A percentile compares a stretch with the other conserved stretches of the same genome.
These are phyloP conservation scores for Byssochlamys sp. DNA, from an alignment of 2,329 filamentous ascomycete species.

Conservation along the genomic window DNA sequence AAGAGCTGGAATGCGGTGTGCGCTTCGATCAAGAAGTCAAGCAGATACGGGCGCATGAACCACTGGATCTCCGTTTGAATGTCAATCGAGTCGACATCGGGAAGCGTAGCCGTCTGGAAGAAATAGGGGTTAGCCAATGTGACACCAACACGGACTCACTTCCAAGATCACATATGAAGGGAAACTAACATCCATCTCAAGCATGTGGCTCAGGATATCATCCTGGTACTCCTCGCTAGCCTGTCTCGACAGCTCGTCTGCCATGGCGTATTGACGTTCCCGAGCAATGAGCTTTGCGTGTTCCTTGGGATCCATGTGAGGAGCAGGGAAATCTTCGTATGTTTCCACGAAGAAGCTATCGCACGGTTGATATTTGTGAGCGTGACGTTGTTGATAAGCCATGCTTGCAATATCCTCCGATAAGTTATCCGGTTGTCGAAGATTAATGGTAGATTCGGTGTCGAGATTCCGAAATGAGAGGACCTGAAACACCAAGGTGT, in stretches of 20 bases:
- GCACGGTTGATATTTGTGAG: constrained; percentile 52
- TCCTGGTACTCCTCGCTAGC: constrained; percentile 87
- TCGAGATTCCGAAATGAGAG: constrained; percentile 28
- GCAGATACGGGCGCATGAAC: constrained; percentile 97
- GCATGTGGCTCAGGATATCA: constrained; percentile 88
- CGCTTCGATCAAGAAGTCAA: constrained; percentile 96
- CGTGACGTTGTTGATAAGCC: constrained; percentile 45
- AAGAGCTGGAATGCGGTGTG: constrained; percentile 89
- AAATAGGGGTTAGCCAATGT: constrained; percentile 10
- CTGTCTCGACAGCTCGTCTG: constrained; percentile 74
- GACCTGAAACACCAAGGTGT: constrained; percentile 30
- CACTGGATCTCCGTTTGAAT: constrained; percentile 99
- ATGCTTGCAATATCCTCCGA: constrained; percentile 32
- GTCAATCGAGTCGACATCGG: constrained; percentile 94
- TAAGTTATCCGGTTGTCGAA: constrained; percentile 11
- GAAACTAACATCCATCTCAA: constrained; percentile 69
- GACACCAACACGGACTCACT: not conserved
- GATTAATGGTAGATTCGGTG: constrained; percentile 19
- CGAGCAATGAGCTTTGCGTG: constrained; percentile 68
- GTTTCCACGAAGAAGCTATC: constrained; percentile 61
- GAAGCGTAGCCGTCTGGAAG: constrained; percentile 66
- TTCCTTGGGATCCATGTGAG: constrained; percentile 60
- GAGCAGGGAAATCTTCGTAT: constrained; percentile 40
- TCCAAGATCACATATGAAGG: constrained; percentile 10
- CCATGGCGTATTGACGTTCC: constrained; percentile 77